Percentiles rank a stretch among this genome's conserved stretches.
Conservation (phyloP, 2,329 filamentous ascomycete species). For the Aspergillus carbonarius region DNA sequence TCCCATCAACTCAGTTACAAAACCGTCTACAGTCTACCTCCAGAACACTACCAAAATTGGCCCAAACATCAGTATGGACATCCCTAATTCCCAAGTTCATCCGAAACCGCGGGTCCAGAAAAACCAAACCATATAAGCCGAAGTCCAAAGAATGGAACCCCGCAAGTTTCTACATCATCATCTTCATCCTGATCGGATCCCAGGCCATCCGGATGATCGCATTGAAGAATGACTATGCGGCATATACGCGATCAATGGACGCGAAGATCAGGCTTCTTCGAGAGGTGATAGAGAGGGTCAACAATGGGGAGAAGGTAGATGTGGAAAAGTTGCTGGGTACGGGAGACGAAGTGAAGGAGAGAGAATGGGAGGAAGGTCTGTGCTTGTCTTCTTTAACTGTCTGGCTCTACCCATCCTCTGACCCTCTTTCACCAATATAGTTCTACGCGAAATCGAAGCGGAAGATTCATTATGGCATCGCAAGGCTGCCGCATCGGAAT, state of each 20-base stretch:
- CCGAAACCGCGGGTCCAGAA: slow-evolving; percentile 37
- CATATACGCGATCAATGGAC: slow-evolving; percentile 73
- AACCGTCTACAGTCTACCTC: slow-evolving; percentile 21
- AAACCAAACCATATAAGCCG: slow-evolving; percentile 26
- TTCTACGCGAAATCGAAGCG: slow-evolving; percentile 40
- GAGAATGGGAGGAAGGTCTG: slow-evolving; percentile 83
- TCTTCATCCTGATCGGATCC: slow-evolving; percentile 85
- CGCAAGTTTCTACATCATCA: slow-evolving; percentile 76
- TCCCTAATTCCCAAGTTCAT: slow-evolving; percentile 64
- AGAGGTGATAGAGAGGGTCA: slow-evolving; percentile 56
- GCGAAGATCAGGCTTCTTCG: slow-evolving; percentile 72
- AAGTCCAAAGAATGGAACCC: slow-evolving; percentile 72
- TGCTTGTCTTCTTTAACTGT: slow-evolving; percentile 12
- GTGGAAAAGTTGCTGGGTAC: slow-evolving; percentile 80
- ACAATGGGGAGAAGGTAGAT: slow-evolving; percentile 65
- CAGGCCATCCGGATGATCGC: slow-evolving; percentile 93
- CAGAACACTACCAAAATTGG: slow-evolving; percentile 49
- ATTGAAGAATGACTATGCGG: slow-evolving; percentile 70
- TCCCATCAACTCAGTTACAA: slow-evolving; percentile 59
- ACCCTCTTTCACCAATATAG: slow-evolving; percentile 18
- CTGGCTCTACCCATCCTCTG: neutral
- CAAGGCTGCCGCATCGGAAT: slow-evolving; percentile 12
- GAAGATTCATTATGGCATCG: slow-evolving; percentile 42
- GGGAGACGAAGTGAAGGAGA: slow-evolving; percentile 70
- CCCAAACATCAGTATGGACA: slow-evolving; percentile 65